Evolutionary conservation across 2,329 filamentous ascomycete species (phyloP), one percentile per base, ranked within the genome.

Genomic region (Xylariaceae sp.): DNA sequence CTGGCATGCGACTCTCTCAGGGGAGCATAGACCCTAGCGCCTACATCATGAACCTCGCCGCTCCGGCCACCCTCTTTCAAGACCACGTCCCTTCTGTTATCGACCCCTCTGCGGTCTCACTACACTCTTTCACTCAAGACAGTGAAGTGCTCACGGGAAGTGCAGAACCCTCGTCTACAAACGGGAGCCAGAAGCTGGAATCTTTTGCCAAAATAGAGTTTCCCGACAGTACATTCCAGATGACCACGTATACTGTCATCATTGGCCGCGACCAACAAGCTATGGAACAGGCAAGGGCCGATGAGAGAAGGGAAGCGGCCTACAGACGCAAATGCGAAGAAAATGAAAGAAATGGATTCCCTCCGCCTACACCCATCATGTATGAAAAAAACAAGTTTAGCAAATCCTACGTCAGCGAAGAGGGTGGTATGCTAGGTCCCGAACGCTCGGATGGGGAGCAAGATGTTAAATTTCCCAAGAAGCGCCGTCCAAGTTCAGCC

Each of bases 141-240:
- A 71, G 67, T 43, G 70, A 72, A 56, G 69, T 46, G n/a, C 41
- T 67, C 24, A 67, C 68, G 1, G 67, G 63, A 7, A 67, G 67
- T 56, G 73, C 69, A 52, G 69, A 74, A 36, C 66, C 72, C 33
- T 72, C 72, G 12, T 74, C 75, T 50, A 64, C 69, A 47, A 71
- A 69, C 46, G 65, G 67, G 9, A 71, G 70, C 24, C 77, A 79
- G 63, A 75, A 73, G 44, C 72, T 86, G 12, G 80, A 85, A 66
- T 84, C 82, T 3, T 86, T 84, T 69, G 83, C 83, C 39, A 77
- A 79, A 49, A 78, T 93, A 59, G 84, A 87, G 66, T 92, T 93
- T 69, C 81, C 83, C 64, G 90, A 93, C 76, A 88, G 89, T 69
- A 83, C 87, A 53, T 92, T 90, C 71, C 89, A 90, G 73, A 89